phyloP scores from a whole-genome alignment of 2,329 filamentous ascomycete genomes.

The Diplodia scrobiculata region DNA sequence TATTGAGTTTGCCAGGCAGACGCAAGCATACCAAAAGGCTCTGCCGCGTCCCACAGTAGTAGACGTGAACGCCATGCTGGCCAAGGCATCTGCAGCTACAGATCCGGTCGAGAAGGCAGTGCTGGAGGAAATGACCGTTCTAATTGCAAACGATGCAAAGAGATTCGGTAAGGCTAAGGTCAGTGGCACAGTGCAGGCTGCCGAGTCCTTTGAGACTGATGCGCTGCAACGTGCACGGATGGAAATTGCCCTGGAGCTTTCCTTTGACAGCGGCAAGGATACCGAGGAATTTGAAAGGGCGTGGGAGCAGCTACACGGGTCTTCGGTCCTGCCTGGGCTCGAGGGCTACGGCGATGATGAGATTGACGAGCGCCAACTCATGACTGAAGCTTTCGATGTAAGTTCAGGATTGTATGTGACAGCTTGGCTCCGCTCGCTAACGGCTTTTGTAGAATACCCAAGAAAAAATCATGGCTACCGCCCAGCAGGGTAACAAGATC shows the following conservation, averaged over 20 bases:
- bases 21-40: conserved; percentile 84
- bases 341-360: conserved; percentile 78
- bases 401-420: conserved; percentile 39
- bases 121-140: conserved; percentile 71
- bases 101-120: conserved; percentile 71
- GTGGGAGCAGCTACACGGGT: conserved; percentile 55
- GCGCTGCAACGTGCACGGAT: conserved; percentile 74
- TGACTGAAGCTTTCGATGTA: conserved; percentile 74
- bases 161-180: conserved; percentile 72
- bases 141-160: conserved; percentile 80
- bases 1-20: conserved; percentile 77
- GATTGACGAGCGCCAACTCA: conserved; percentile 66
- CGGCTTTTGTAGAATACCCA: conserved; percentile 61
- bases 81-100: conserved; percentile 60
- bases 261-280: conserved; percentile 52
- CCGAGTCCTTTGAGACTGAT: conserved; percentile 70
- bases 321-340: conserved; percentile 69
- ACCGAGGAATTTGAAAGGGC: conserved; percentile 55
- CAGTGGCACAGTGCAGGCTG: conserved; percentile 60
- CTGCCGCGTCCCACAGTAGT: conserved; percentile 76
- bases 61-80: conserved; percentile 69
- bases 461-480: conserved; percentile 70
- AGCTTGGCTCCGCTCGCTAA: conserved; percentile 24
- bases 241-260: conserved; percentile 71
- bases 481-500: conserved; percentile 79